Conservation (phyloP, 1,284 basidiomycete species). For the Leccinum variabile region DNA sequence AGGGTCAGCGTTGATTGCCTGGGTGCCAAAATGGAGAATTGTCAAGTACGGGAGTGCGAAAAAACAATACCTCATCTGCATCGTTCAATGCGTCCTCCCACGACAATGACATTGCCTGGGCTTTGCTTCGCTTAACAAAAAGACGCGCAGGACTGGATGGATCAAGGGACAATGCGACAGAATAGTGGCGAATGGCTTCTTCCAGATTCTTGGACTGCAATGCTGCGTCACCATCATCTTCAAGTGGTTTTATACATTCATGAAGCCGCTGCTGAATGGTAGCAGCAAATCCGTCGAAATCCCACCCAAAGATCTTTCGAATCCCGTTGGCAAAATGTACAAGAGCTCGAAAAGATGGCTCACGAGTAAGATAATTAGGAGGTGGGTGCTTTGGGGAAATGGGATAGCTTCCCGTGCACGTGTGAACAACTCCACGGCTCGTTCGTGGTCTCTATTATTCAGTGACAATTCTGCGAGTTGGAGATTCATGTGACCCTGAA, state of each 20-base stretch:
- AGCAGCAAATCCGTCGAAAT: not conserved
- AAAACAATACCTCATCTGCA: not conserved
- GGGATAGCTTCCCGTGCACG: not conserved
- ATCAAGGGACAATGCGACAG: constrained; percentile 6
- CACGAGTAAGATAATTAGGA: constrained; percentile 7
- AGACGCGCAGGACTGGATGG: constrained; percentile 1
- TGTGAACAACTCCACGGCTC: not conserved
- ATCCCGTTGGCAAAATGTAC: not conserved
- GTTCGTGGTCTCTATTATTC: not conserved
- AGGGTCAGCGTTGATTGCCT: constrained; percentile 3
- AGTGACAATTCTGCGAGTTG: not conserved
- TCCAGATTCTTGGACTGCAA: not conserved
- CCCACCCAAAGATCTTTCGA: constrained; percentile 11
- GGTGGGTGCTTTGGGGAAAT: not conserved
- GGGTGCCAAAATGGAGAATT: not conserved
- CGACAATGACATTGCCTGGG: not conserved
- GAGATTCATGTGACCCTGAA: constrained; percentile 4
- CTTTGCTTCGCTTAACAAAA: constrained; percentile 17
- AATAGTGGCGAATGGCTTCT: not conserved
- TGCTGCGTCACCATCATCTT: constrained; percentile 2
- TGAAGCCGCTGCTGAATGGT: not conserved
- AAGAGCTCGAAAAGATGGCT: not conserved
- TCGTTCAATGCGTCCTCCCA: constrained; percentile 7
- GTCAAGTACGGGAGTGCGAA: not conserved
- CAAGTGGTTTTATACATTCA: not conserved